A percentile compares a stretch with the other conserved stretches of the same genome.
phyloP scores from a whole-genome alignment of 1,284 basidiomycete species.

The Heterobasidion irregulare region DNA sequence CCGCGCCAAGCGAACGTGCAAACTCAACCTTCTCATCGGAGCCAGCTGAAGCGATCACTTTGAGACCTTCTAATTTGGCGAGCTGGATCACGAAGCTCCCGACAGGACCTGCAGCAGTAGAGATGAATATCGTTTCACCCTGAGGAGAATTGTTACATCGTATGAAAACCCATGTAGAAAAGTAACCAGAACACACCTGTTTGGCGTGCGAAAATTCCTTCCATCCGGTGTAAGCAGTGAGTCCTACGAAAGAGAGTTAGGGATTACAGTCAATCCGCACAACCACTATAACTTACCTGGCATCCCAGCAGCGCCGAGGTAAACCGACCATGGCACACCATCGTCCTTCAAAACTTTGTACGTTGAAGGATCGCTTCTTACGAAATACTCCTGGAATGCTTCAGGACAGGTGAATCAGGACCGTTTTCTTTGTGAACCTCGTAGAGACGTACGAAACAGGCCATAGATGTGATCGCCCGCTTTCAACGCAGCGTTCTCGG shows the following conservation, averaged over 20 bases:
- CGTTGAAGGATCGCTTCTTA: neutral
- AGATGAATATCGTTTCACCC: neutral
- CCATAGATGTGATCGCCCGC: too few species aligned
- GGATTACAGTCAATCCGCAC: neutral
- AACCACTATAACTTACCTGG: neutral
- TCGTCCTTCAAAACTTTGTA: neutral
- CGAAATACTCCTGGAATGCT: neutral
- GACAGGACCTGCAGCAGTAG: neutral
- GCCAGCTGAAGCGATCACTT: constrained; percentile 70
- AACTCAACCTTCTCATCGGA: constrained; percentile 60
- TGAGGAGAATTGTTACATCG: too few species aligned
- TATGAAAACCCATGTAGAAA: too few species aligned
- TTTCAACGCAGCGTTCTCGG: too few species aligned
- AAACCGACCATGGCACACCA: neutral
- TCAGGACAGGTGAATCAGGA: too few species aligned
- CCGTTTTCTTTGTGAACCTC: too few species aligned
- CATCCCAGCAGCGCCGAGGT: neutral
- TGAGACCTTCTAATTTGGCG: constrained; percentile 55
- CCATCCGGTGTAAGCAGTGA: neutral
- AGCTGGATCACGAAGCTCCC: constrained; percentile 43
- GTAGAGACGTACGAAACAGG: too few species aligned
- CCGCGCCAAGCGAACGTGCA: constrained; percentile 56
- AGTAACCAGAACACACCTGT: neutral
- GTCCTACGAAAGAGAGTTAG: neutral
- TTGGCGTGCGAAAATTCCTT: neutral